A percentile compares a stretch with the other conserved stretches of the same genome.
phyloP scores from a whole-genome alignment of 2,329 filamentous ascomycete genomes.

The Cryphonectria carpinicola region DNA sequence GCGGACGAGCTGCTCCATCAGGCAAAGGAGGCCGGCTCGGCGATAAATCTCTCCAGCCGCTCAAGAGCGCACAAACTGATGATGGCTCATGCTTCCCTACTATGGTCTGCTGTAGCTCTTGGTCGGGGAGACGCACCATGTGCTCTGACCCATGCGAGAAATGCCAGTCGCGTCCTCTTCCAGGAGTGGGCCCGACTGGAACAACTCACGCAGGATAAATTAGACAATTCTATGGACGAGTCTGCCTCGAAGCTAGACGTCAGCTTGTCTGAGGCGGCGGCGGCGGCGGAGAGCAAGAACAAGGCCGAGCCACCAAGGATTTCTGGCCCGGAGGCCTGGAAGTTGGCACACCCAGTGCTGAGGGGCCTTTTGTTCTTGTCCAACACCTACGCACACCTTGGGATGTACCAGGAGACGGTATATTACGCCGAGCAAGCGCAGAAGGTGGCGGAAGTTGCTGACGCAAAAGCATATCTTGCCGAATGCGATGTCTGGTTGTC shows the following conservation, averaged over 20 bases:
- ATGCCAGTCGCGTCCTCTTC: conserved; percentile 59
- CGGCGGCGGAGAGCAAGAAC: conserved; percentile 33
- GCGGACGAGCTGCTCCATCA: conserved; percentile 50
- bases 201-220: conserved; percentile 38
- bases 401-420: conserved; percentile 84
- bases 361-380: conserved; percentile 74
- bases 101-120: conserved; percentile 69
- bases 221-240: conserved; percentile 30
- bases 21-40: conserved; percentile 42
- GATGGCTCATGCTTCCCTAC: conserved; percentile 62
- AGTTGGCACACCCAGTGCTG: conserved; percentile 74
- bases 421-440: conserved; percentile 86
- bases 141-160: conserved; percentile 61
- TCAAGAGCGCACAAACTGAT: conserved; percentile 50
- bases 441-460: conserved; percentile 72
- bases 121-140: conserved; percentile 62
- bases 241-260: conserved; percentile 17
- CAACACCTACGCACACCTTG: conserved; percentile 78
- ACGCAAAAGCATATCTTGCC: conserved; percentile 61
- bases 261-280: conserved; percentile 29
- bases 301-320: conserved; percentile 34
- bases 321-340: conserved; percentile 76
- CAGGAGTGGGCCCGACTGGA: conserved; percentile 61
- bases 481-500: conserved; percentile 60
- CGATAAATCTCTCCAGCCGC: conserved; percentile 33